A percentile compares a stretch with the other conserved stretches of the same genome.
Conservation (phyloP, 768 basidiomycete species). For the Auricularia cornea region DNA sequence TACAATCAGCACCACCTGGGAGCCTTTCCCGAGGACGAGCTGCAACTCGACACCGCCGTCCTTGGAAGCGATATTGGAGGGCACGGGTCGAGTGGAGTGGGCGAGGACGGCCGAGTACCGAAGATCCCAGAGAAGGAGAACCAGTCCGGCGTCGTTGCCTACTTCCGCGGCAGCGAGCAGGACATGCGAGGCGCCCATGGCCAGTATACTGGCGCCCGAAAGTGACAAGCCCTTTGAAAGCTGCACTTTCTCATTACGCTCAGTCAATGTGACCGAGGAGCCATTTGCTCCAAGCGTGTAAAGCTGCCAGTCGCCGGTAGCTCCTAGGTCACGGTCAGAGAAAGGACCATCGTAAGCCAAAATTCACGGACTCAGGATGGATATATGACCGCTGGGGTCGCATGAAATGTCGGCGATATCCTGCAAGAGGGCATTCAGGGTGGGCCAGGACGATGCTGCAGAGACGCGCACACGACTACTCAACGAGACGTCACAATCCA, state of each 20-base stretch:
- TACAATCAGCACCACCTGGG: constrained; percentile 1
- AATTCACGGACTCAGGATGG: not conserved
- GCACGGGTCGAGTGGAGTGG: not conserved
- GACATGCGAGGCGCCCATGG: not conserved
- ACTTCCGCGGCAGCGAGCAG: not conserved
- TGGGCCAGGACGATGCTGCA: not conserved
- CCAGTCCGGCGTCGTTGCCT: not conserved
- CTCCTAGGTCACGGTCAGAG: not conserved
- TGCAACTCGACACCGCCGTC: not conserved
- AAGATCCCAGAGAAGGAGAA: not conserved
- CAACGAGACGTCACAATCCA: not conserved
- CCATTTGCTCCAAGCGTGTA: not conserved
- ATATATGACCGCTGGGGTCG: not conserved
- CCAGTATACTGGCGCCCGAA: not conserved
- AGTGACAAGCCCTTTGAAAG: not conserved
- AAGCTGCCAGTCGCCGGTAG: not conserved
- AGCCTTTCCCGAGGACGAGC: not conserved
- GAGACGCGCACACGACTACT: not conserved
- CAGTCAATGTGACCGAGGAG: not conserved
- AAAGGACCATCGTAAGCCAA: too few relatives aligned
- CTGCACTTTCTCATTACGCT: not conserved
- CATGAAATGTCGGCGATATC: not conserved
- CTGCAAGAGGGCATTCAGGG: not conserved
- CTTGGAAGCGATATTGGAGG: not conserved
- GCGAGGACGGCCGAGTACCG: not conserved